Percentiles rank a stretch among this genome's conserved stretches.
Conservation (phyloP, 805 yeast genomes). For the Candida wancherniae region DNA sequence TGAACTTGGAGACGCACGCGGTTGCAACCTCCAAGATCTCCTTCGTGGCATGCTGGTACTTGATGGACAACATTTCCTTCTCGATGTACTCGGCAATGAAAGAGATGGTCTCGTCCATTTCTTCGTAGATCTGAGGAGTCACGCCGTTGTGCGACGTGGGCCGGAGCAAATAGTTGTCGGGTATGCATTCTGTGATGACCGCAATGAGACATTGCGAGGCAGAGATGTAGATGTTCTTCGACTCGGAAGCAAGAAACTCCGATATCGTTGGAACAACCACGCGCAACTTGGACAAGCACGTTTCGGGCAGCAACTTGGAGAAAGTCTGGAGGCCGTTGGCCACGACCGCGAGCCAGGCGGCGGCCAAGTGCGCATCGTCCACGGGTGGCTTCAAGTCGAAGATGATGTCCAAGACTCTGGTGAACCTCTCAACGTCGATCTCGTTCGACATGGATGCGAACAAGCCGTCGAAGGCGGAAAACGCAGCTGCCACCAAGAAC, state of each 20-base stretch:
- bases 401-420: slow-evolving; percentile 62
- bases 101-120: slow-evolving; percentile 49
- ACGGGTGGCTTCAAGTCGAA: slow-evolving; percentile 76
- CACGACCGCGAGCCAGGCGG: slow-evolving; percentile 92
- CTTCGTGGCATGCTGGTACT: slow-evolving; percentile 69
- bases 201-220: slow-evolving; percentile 88
- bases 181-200: slow-evolving; percentile 60
- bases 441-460: slow-evolving; percentile 61
- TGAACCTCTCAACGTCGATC: slow-evolving; percentile 59
- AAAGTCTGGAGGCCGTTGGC: slow-evolving; percentile 65
- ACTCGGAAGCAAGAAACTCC: slow-evolving; percentile 64
- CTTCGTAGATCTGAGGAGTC: slow-evolving; percentile 48
- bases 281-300: slow-evolving; percentile 55
- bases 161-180: slow-evolving; percentile 51
- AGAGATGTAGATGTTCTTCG: slow-evolving; percentile 59
- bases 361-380: slow-evolving; percentile 81
- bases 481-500: slow-evolving; percentile 74
- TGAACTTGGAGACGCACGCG: slow-evolving; percentile 57
- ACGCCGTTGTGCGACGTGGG: slow-evolving; percentile 41
- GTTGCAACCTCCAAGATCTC: slow-evolving; percentile 68
- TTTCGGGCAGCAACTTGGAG: slow-evolving; percentile 29
- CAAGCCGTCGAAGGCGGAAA: slow-evolving; percentile 76
- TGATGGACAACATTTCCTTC: slow-evolving; percentile 61
- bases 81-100: slow-evolving; percentile 48
- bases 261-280: slow-evolving; percentile 44